These are phyloP conservation scores for Fusarium udum DNA, from an alignment of 2,329 filamentous ascomycete genomes.

Conservation along the genomic window DNA sequence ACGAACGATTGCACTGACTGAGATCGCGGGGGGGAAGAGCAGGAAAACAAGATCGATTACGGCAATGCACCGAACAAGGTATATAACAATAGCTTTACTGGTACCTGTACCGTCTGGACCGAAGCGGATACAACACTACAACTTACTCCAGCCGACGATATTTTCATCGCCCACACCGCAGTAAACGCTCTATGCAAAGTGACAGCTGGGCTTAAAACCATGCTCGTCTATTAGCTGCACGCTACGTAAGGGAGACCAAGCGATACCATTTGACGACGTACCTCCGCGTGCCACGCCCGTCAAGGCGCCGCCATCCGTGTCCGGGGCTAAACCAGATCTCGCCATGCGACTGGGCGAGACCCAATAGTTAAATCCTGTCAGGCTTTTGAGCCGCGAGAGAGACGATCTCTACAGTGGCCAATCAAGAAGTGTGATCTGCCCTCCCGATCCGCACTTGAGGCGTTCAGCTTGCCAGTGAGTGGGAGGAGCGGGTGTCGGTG, in stretches of 20 bases:
- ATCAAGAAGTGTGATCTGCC: not conserved
- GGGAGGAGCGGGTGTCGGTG: conserved; percentile 12
- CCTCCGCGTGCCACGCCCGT: conserved; percentile 15
- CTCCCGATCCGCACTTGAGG: not conserved
- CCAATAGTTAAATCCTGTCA: conserved; percentile 1
- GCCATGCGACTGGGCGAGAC: conserved; percentile 14
- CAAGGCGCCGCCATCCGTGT: conserved; percentile 15
- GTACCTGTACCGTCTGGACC: not conserved
- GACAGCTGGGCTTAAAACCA: conserved; percentile 1
- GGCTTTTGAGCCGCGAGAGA: not conserved
- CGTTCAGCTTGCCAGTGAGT: not conserved
- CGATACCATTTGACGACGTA: conserved; percentile 7
- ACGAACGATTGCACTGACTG: not conserved
- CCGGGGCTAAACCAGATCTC: not conserved
- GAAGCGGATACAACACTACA: conserved; percentile 1
- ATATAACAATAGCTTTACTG: not conserved
- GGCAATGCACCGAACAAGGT: not conserved
- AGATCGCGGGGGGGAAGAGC: not conserved
- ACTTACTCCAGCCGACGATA: not conserved
- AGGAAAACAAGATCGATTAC: not conserved
- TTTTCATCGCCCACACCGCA: conserved; percentile 6
- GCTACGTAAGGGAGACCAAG: conserved; percentile 9
- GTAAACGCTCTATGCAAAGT: not conserved
- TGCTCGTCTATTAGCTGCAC: not conserved
- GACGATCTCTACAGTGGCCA: not conserved